Percentiles rank a stretch among this genome's conserved stretches.
Evolutionary conservation across 306 rosid species (phyloP).

Genomic region (Prosopis cineraria): DNA sequence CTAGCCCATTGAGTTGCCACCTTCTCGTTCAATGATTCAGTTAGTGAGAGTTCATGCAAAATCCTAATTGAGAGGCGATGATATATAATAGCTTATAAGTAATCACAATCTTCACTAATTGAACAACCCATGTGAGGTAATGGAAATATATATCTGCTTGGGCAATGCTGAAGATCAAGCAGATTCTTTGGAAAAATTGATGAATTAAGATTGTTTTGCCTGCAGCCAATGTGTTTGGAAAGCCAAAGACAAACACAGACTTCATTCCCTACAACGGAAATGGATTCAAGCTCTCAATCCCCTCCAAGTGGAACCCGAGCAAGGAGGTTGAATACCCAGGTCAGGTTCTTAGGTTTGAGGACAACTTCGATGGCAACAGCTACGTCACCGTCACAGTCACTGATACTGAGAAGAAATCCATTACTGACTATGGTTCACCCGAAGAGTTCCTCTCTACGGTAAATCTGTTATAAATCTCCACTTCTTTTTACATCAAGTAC

Average conservation of each 20-base stretch:
- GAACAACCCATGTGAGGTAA: background rate
- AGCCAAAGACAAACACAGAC: slow-evolving; percentile 89
- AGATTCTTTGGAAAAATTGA: slow-evolving; percentile 10
- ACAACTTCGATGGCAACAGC: slow-evolving; percentile 78
- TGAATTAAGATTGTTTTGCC: slow-evolving; percentile 24
- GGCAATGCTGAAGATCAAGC: slow-evolving; percentile 3
- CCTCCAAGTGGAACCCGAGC: slow-evolving; percentile 97
- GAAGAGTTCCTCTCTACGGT: slow-evolving; percentile 78
- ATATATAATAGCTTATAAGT: background rate
- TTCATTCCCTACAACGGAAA: slow-evolving; percentile 72
- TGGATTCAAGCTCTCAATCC: slow-evolving; percentile 83
- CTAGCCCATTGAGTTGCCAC: no score
- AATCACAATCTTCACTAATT: background rate
- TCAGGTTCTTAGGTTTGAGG: slow-evolving; percentile 89
- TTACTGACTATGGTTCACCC: slow-evolving; percentile 84
- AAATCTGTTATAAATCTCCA: background rate
- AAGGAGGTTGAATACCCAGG: slow-evolving; percentile 83
- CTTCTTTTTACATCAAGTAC: background rate
- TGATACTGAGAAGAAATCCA: slow-evolving; percentile 83
- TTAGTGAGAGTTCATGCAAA: background rate
- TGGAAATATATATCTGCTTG: no score
- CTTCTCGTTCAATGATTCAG: background rate
- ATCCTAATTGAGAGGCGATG: background rate
- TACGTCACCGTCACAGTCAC: slow-evolving; percentile 64
- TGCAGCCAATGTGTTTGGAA: slow-evolving; percentile 96